phyloP scores from a whole-genome alignment of 2,329 filamentous ascomycete genomes.

The Exophiala aquamarina region DNA sequence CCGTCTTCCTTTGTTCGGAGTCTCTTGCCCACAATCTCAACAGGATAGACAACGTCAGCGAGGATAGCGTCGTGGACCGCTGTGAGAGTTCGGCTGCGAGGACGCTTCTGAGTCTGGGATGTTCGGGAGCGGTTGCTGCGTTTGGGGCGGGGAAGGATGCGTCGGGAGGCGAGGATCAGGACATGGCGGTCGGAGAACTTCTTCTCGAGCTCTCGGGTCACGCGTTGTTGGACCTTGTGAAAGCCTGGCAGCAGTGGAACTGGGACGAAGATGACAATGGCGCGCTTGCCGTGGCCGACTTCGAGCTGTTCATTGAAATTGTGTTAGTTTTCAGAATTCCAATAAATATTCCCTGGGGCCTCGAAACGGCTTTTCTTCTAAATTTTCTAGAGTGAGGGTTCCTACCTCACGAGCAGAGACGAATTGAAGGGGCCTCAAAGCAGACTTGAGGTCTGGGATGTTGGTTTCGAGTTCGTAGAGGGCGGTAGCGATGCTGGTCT shows the following conservation, averaged over 20 bases:
- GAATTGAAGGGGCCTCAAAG: slow-evolving; percentile 96
- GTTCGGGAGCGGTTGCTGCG: slow-evolving; percentile 95
- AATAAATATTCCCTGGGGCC: background rate
- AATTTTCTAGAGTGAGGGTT: background rate
- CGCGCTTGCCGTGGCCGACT: slow-evolving; percentile 99
- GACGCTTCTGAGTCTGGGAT: slow-evolving; percentile 97
- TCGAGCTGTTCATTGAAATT: slow-evolving; percentile 73
- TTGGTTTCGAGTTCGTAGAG: slow-evolving; percentile 99
- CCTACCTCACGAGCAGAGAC: slow-evolving; percentile 96
- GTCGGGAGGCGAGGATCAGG: slow-evolving; percentile 96
- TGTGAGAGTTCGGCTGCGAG: slow-evolving; percentile 94
- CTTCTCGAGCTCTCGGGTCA: slow-evolving; percentile 99
- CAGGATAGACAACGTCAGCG: slow-evolving; percentile 95
- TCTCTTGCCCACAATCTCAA: slow-evolving; percentile 99
- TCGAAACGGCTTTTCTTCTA: no score
- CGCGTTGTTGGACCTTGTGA: slow-evolving; percentile 99
- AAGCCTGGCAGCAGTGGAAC: slow-evolving; percentile 97
- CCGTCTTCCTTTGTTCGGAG: slow-evolving; percentile 98
- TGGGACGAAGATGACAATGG: slow-evolving; percentile 99
- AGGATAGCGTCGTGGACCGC: slow-evolving; percentile 99
- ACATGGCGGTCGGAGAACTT: slow-evolving; percentile 99
- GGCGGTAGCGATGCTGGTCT: slow-evolving; percentile 94
- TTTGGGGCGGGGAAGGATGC: slow-evolving; percentile 98
- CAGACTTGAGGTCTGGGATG: slow-evolving; percentile 95
- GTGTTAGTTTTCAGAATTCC: slow-evolving; percentile 17